Percentiles rank a stretch among this genome's conserved stretches.
phyloP scores from a whole-genome alignment of 2,329 filamentous ascomycete genomes.

The Ustulina deusta region DNA sequence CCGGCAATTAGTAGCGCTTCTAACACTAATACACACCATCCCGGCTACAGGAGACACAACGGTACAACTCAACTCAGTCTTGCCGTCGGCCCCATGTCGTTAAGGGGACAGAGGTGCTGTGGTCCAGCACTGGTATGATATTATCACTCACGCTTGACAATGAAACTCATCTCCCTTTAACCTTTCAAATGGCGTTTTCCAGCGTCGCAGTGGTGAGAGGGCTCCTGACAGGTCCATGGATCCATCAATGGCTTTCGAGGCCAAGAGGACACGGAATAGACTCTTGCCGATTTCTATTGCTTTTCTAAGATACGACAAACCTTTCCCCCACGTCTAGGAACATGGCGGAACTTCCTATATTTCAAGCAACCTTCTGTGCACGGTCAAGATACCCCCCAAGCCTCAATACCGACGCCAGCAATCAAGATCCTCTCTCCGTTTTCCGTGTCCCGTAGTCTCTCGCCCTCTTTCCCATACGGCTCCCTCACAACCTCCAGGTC shows the following conservation, averaged over 20 bases:
- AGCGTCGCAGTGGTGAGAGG: too few relatives aligned
- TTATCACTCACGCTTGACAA: not conserved
- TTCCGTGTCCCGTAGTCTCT: not conserved
- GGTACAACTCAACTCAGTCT: too few relatives aligned
- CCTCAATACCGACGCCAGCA: slow-evolving; percentile 47
- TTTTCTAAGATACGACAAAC: not conserved
- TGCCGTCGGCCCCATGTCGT: too few relatives aligned
- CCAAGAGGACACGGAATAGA: too few relatives aligned
- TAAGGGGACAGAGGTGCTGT: not conserved
- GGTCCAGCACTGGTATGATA: too few relatives aligned
- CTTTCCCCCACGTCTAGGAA: not conserved
- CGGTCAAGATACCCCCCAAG: slow-evolving; percentile 40
- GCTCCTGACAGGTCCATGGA: too few relatives aligned
- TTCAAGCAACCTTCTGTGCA: slow-evolving; percentile 4
- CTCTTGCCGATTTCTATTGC: not conserved
- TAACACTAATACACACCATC: too few relatives aligned
- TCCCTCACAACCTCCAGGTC: slow-evolving; percentile 59
- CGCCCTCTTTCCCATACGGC: slow-evolving; percentile 22
- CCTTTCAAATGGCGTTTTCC: too few relatives aligned
- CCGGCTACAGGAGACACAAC: too few relatives aligned
- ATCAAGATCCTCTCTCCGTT: slow-evolving; percentile 39
- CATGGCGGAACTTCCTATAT: not conserved
- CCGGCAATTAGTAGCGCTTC: too few relatives aligned
- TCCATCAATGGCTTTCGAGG: too few relatives aligned
- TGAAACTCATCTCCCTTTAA: too few relatives aligned